Base-by-base conservation (phyloP, 176 grass and related monocot genomes). In the Tuctoria greenei region DNA sequence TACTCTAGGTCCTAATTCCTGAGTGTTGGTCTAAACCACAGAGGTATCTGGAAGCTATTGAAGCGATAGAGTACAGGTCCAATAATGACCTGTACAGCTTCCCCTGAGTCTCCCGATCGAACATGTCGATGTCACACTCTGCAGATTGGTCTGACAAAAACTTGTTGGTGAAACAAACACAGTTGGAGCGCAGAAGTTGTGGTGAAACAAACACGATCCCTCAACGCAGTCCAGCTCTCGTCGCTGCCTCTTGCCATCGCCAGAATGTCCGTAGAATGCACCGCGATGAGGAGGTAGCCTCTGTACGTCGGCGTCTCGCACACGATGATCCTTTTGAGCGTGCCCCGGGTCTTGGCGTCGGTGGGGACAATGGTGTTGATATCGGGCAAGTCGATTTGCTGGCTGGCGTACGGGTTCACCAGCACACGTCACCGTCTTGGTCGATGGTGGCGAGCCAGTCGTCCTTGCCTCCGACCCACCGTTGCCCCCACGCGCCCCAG, bases 201-300 rank as follows among this genome's bases (percentile, higher is more conserved):
- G 8, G 18, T 38, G 36, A 65, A 4, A 8, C 18, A 65, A 20
- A 65, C 5, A 35, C 17, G 18, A 8, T 62, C 23, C 27, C 6
- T 36, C 27, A 76, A 24, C 0, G 44, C 5, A 1, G 74, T 52
- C 74, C 74, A 77, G 4, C 12, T 50, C 3, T 24, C 18, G 28
- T 52, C 74, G 9, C 44, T 38, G 7, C 28, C 44, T 23, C 44
- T 49, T 4, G 61, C 61, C 12, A 77, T 25, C 40, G 28, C 74
- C 28, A 65, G 4, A 4, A 7, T 3, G 7, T 0, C 1, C 0
- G 0, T 0, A 1, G 3, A 4, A 0, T 14, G 4, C 42, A 39
- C 2, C 3, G 20, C 61, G 20, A 65, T 16, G 27, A 50, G 44
- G 2, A 65, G 7, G 74, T 77, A 51, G 7, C n/a, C 25, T 4